These are phyloP conservation scores for Solanum appendiculatum DNA, from an alignment of 257 asterid genomes.

Conservation along the genomic window DNA sequence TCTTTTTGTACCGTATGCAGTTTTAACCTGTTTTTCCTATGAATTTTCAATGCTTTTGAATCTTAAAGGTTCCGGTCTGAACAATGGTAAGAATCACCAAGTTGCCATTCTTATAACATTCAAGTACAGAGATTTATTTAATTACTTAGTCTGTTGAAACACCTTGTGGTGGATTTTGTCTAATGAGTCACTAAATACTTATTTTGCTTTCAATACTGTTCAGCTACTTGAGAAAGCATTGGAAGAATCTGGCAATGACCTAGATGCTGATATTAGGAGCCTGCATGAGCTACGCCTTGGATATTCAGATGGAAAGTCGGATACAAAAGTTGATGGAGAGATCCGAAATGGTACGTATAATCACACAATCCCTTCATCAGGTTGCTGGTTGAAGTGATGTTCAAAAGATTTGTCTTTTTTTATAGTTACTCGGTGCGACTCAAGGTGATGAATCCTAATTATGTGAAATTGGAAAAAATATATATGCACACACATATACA, in stretches of 20 bases:
- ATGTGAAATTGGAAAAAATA: neutral
- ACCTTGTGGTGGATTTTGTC: neutral
- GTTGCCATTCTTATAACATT: neutral
- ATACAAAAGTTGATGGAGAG: constrained; percentile 18
- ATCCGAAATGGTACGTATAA: constrained; percentile 26
- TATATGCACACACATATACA: neutral
- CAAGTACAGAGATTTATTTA: neutral
- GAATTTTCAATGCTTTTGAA: neutral
- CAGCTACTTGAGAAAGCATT: constrained; percentile 58
- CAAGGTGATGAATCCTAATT: neutral
- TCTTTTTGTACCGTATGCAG: neutral
- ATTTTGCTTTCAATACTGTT: constrained; percentile 1
- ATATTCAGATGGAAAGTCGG: constrained; percentile 15
- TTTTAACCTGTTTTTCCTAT: neutral
- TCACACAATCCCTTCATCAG: neutral
- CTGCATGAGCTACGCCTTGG: constrained; percentile 39
- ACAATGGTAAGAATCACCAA: neutral
- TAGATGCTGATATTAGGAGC: constrained; percentile 44
- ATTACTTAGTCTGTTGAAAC: neutral
- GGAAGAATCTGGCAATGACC: constrained; percentile 44
- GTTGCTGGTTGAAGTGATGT: neutral
- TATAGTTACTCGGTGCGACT: neutral
- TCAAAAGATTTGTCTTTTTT: neutral
- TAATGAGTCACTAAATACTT: neutral
- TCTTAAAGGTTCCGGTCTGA: neutral